phyloP scores from a whole-genome alignment of 805 yeast species.

The Pichia cabralensis region DNA sequence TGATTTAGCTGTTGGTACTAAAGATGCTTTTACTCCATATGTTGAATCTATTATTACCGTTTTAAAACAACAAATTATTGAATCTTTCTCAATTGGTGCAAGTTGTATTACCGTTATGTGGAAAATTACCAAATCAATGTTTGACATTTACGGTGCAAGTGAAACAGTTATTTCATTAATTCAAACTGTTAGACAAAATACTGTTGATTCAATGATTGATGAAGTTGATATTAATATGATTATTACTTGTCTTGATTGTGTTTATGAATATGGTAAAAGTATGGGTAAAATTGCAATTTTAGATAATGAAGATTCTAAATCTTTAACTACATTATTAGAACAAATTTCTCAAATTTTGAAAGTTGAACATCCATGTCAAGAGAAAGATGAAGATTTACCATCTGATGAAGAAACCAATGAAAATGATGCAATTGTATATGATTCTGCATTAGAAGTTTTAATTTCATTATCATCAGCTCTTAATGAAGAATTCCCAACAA shows the following conservation, averaged over 20 bases:
- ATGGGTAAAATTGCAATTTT: constrained; percentile 69
- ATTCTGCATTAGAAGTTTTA: constrained; percentile 77
- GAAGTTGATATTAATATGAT: constrained; percentile 84
- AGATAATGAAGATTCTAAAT: constrained; percentile 44
- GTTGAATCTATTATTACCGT: constrained; percentile 60
- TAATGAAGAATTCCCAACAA: constrained; percentile 61
- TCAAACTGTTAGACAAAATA: constrained; percentile 54
- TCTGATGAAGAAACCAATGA: constrained; percentile 43
- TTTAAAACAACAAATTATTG: constrained; percentile 63
- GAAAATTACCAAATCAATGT: constrained; percentile 70
- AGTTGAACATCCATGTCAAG: constrained; percentile 83
- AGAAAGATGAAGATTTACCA: constrained; percentile 33
- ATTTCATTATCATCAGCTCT: constrained; percentile 68
- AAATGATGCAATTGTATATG: constrained; percentile 62
- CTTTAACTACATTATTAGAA: constrained; percentile 58
- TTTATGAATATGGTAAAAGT: constrained; percentile 55
- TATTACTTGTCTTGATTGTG: constrained; percentile 61
- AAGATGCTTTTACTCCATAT: constrained; percentile 67
- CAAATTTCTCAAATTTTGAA: constrained; percentile 65
- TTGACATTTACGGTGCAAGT: constrained; percentile 39
- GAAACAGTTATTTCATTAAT: constrained; percentile 48
- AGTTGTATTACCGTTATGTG: constrained; percentile 76
- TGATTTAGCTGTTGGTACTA: constrained; percentile 83
- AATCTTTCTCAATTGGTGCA: constrained; percentile 86
- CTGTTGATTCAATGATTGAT: constrained; percentile 54